Conservation (phyloP, 345 rosid genomes). For the Eucalyptus leucophloia region DNA sequence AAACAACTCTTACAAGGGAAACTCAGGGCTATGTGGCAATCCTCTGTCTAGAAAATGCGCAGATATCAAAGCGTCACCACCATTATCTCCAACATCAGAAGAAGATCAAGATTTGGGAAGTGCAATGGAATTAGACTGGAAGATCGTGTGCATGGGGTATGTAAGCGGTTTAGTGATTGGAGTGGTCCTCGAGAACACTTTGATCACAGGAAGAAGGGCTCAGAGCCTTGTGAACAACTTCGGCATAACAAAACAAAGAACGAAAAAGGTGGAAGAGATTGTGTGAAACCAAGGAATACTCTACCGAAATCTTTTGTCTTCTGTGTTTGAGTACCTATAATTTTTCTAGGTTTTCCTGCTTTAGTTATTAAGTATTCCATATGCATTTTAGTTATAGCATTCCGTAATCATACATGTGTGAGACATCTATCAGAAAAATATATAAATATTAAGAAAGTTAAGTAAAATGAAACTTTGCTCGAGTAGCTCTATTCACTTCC, state of each 20-base stretch:
- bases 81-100: not conserved
- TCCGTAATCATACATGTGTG: not conserved
- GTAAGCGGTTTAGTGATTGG: not conserved
- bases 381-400: not conserved
- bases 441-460: not conserved
- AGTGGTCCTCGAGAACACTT: not conserved
- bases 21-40: not conserved
- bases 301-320: not conserved
- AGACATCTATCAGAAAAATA: not conserved
- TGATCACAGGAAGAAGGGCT: not conserved
- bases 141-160: not conserved
- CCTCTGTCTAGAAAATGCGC: not conserved
- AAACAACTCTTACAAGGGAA: not conserved
- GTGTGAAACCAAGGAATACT: not conserved
- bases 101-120: not conserved
- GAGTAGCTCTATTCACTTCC: not conserved
- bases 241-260: not conserved
- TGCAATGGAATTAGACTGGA: not conserved
- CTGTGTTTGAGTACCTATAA: not conserved
- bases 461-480: not conserved
- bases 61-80: not conserved
- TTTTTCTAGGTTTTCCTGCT: not conserved
- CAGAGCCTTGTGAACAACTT: not conserved
- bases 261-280: not conserved
- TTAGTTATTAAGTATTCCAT: not conserved